Evolutionary conservation across 2,329 filamentous ascomycete genomes (phyloP), one percentile per base, ranked within the genome.

Genomic region (Beauveria sp.): DNA sequence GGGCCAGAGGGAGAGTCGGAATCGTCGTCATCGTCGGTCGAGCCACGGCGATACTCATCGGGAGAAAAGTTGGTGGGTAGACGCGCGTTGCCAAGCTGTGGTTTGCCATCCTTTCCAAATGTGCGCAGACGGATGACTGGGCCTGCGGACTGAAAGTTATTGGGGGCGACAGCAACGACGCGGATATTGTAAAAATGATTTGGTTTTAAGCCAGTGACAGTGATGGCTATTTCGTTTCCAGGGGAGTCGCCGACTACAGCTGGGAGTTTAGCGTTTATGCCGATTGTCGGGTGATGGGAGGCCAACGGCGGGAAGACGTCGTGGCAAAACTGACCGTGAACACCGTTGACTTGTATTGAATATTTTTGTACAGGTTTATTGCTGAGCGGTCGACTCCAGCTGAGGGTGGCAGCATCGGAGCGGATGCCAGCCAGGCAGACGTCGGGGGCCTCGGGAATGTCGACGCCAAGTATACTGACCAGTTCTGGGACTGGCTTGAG

Each of bases 131-230:
- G 89, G 65, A 98, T 87, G 43, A 96, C 86, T 5, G 86, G 82
- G 72, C 95, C 97, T 43, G 91, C 89, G 0, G 93, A 91, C 70
- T 96, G 91, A 69, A 98, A 98, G 73, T 95, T 96, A 67, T 93
- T 91, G 34, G 88, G 85, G 54, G 93, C 96, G 59, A 97, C 89
- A 45, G 93, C 91, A 67, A 97, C 90, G 59, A 98, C 91, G 63
- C 93, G 88, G 30, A 99, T 87, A 66, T 96, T 96, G 76, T 98
- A 98, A 69, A 93, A 96, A 69, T 90, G 90, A 66, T 89, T 87
- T 0, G 95, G 92, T 68, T 89, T 87, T 8, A 99, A 80, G 45
- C 93, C 91, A 38, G 89, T 92, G 60, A 99, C 92, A 51, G 90
- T 93, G 58, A 97, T 92, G n/a, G 91, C 74, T 47, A 72, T 70